A percentile compares a stretch with the other conserved stretches of the same genome.
Conservation (phyloP, 1,284 basidiomycete genomes). For the Ustilago nuda region DNA sequence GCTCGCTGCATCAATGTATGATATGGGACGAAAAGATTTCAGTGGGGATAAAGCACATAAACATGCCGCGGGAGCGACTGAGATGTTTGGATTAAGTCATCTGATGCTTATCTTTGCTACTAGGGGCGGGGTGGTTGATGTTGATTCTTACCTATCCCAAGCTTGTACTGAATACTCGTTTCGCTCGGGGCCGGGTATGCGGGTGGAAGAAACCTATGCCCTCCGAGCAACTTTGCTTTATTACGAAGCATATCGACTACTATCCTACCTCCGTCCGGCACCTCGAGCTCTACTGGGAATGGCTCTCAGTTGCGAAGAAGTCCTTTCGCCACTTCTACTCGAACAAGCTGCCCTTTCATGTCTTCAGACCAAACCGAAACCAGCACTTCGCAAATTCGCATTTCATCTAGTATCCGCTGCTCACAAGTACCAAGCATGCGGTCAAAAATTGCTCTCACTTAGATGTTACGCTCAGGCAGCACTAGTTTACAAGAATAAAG, state of each 20-base stretch:
- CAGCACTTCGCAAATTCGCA: constrained; percentile 70
- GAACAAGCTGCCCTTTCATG: constrained; percentile 73
- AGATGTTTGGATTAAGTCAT: constrained; percentile 64
- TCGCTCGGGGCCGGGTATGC: constrained; percentile 11
- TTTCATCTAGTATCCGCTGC: constrained; percentile 72
- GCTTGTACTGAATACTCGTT: constrained; percentile 45
- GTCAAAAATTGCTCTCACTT: constrained; percentile 68
- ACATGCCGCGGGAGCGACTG: constrained; percentile 62
- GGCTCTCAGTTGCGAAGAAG: constrained; percentile 70
- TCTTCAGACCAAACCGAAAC: constrained; percentile 65
- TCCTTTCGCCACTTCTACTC: constrained; percentile 72
- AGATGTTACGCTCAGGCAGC: constrained; percentile 54
- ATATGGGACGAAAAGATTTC: constrained; percentile 75
- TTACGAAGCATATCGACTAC: constrained; percentile 55
- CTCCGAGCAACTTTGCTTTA: constrained; percentile 62
- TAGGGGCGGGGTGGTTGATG: constrained; percentile 48
- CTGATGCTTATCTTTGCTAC: constrained; percentile 54
- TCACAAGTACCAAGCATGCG: constrained; percentile 72
- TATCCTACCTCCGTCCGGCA: constrained; percentile 45
- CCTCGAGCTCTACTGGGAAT: constrained; percentile 55
- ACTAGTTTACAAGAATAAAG: constrained; percentile 46
- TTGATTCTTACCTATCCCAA: constrained; percentile 53
- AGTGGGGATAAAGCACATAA: constrained; percentile 59
- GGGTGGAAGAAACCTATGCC: constrained; percentile 34
- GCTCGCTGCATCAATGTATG: constrained; percentile 86